Evolutionary conservation across 805 yeast genomes (phyloP).

Genomic region (baker's yeast (Saccharomyces cerevisiae)): DNA sequence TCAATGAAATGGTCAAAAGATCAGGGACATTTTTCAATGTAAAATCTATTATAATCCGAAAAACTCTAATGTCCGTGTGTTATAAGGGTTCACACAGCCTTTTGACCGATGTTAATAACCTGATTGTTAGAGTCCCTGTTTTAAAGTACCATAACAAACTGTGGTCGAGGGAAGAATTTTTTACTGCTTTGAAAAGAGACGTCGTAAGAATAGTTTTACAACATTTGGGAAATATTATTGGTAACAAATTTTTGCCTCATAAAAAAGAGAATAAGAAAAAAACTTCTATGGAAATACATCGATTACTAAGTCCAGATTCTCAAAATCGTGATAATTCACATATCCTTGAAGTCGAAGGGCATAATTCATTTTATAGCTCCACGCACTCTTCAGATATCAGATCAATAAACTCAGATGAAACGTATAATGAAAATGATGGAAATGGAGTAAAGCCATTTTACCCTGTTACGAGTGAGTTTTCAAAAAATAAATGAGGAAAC

Average conservation of each 20-base stretch:
- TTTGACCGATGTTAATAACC: slow-evolving; percentile 50
- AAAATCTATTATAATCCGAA: slow-evolving; percentile 41
- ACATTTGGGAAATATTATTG: slow-evolving; percentile 54
- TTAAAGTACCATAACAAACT: slow-evolving; percentile 39
- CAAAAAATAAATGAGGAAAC: neutral
- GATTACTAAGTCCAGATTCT: neutral
- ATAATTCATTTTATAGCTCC: neutral
- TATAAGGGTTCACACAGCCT: slow-evolving; percentile 56
- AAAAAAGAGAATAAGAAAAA: slow-evolving; percentile 29
- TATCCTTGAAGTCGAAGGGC: neutral
- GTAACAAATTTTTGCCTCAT: slow-evolving; percentile 48
- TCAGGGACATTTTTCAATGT: slow-evolving; percentile 65
- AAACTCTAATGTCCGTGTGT: slow-evolving; percentile 49
- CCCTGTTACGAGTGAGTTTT: neutral
- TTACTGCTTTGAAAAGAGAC: slow-evolving; percentile 44
- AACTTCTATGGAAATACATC: neutral
- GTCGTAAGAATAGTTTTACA: slow-evolving; percentile 46
- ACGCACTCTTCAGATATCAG: neutral
- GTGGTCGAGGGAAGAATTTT: slow-evolving; percentile 54
- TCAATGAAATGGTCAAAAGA: slow-evolving; percentile 59
- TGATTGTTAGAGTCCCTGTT: slow-evolving; percentile 44
- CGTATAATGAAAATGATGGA: neutral
- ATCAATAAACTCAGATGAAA: neutral
- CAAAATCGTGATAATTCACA: neutral
- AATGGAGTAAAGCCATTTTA: neutral